A percentile compares a stretch with the other conserved stretches of the same genome.
These are phyloP conservation scores for Plasmodium vivax DNA, from an alignment of 169 alveolate species.

Conservation along the genomic window DNA sequence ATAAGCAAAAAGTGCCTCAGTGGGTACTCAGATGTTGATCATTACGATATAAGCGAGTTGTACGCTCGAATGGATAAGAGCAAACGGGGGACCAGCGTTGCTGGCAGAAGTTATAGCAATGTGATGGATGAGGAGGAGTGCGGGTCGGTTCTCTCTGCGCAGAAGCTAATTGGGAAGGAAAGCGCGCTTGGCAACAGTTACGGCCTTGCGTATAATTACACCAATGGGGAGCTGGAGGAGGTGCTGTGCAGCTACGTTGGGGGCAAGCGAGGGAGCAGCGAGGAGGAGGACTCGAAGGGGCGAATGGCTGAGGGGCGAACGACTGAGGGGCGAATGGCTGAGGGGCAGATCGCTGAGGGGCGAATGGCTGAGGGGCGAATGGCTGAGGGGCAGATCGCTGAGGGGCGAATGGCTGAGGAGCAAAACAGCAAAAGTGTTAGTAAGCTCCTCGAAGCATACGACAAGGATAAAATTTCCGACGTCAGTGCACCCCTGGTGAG, in stretches of 20 bases:
- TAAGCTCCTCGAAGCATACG: slow-evolving; percentile 22
- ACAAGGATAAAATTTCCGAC: slow-evolving; percentile 20
- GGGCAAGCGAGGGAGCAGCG: neutral
- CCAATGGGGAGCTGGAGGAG: neutral
- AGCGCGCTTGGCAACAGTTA: neutral
- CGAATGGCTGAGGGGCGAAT: neutral
- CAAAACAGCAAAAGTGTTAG: slow-evolving; percentile 2
- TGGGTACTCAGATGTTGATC: slow-evolving; percentile 11
- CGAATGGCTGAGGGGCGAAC: neutral
- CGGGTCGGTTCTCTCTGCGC: neutral
- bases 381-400: neutral
- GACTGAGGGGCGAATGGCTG: neutral
- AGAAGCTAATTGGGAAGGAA: neutral
- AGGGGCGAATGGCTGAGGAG: neutral
- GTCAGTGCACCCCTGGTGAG: neutral
- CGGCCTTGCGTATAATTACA: neutral
- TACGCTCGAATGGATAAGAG: neutral
- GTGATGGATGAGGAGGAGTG: neutral
- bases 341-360: neutral
- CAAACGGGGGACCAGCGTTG: neutral
- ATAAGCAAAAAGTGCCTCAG: slow-evolving; percentile 42
- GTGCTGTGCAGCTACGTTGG: neutral
- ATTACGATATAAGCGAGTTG: neutral
- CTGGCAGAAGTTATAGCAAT: neutral
- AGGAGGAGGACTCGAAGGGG: neutral